Percentiles rank a stretch among this genome's conserved stretches.
Conservation (phyloP, 2,329 filamentous ascomycete species). For the Fusarium metavorans region DNA sequence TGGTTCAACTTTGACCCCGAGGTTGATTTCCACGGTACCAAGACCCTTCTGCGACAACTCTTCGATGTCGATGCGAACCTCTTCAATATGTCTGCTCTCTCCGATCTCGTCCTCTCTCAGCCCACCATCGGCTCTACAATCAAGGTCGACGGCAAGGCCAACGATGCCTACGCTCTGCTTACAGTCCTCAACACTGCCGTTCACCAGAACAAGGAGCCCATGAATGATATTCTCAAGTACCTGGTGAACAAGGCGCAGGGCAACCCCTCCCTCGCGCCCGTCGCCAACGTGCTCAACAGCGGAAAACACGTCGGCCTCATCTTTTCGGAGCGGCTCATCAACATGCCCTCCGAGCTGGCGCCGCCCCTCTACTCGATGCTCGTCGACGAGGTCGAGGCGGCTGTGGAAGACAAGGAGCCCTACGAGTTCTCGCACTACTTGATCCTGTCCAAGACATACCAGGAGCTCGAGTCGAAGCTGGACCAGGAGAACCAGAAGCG, state of each 20-base stretch:
- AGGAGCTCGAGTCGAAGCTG: constrained; percentile 85
- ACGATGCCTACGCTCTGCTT: constrained; percentile 91
- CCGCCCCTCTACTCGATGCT: constrained; percentile 97
- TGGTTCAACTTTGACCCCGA: constrained; percentile 96
- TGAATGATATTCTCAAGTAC: constrained; percentile 80
- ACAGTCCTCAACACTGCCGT: constrained; percentile 86
- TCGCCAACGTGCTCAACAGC: constrained; percentile 67
- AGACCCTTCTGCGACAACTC: constrained; percentile 89
- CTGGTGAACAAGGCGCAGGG: constrained; percentile 68
- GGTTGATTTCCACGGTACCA: constrained; percentile 95
- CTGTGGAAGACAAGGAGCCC: constrained; percentile 89
- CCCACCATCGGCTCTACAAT: constrained; percentile 91
- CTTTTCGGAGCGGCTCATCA: constrained; percentile 93
- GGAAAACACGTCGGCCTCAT: constrained; percentile 81
- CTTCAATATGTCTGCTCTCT: constrained; percentile 87
- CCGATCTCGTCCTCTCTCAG: constrained; percentile 89
- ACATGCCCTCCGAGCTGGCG: constrained; percentile 93
- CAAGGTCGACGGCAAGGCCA: constrained; percentile 95
- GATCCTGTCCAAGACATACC: constrained; percentile 91
- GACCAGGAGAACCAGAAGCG: constrained; percentile 71
- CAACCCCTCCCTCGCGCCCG: constrained; percentile 66
- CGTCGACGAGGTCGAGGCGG: constrained; percentile 88
- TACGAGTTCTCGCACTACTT: constrained; percentile 96
- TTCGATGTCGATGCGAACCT: constrained; percentile 88
- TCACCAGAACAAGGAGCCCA: constrained; percentile 79